Evolutionary conservation across 805 yeast genomes (phyloP), one percentile per base, ranked within the genome.

Genomic region (Ogataea naganishii): DNA sequence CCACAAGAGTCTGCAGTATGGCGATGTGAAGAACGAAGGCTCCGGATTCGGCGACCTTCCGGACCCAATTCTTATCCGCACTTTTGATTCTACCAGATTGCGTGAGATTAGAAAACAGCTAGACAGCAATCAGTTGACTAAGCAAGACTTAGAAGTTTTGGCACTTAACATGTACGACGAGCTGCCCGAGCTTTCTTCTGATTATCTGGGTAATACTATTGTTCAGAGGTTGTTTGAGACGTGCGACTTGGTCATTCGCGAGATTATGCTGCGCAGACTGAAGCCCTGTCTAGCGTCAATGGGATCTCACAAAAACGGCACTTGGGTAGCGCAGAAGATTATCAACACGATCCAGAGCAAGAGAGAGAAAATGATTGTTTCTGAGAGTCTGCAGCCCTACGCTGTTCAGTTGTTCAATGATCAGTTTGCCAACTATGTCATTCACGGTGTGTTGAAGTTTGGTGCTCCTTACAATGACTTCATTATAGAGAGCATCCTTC

Each of bases 321-420:
- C 98, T 5, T 92, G 98, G 98, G 97, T 96, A 2, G 94, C 95
- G 15, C 98, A 92, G 56, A 92, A 89, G 56, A 79, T 92, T 55
- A 86, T 92, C 43, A 80, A 76, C 40, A 76, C 77, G 26, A 80
- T 85, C 4, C 43, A 46, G 12, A 57, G 66, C 38, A 75, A 66
- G 25, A 66, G 72, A 28, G 83, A 76, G 44, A 79, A 73, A 52
- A 58, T 65, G 43, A 51, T 80, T 28, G 81, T 92, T 25, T 75
- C 79, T 7, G 62, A 70, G 16, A 72, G 85, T 23, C 66, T 92
- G 38, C 71, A 73, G 36, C 92, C 94, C 2, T 86, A 80, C 47
- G 72, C 92, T 27, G 83, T 81, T 1, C 83, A 88, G 29, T 62
- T 92, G 40, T 81, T 92, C 51, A 79, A 86, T 47, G 98, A 92